A percentile compares a stretch with the other conserved stretches of the same genome.
phyloP scores from a whole-genome alignment of 1,284 basidiomycete genomes.

The Ceratobasidium sp. region DNA sequence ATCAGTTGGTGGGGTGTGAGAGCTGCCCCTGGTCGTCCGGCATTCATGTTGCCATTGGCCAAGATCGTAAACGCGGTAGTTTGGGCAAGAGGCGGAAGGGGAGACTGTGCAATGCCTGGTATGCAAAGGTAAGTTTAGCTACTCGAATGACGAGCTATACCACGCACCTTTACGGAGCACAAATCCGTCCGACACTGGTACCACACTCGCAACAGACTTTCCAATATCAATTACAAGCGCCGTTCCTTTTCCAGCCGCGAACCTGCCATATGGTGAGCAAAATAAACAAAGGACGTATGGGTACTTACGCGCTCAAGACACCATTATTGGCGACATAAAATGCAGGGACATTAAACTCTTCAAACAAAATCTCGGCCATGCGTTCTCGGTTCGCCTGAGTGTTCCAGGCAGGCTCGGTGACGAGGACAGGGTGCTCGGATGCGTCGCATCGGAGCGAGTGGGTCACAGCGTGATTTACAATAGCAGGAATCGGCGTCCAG shows the following conservation, averaged over 20 bases:
- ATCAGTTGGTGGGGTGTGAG: slow-evolving; percentile 88
- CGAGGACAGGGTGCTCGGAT: slow-evolving; percentile 87
- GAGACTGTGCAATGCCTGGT: slow-evolving; percentile 71
- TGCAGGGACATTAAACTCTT: slow-evolving; percentile 92
- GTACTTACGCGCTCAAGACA: slow-evolving; percentile 88
- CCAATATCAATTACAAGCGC: slow-evolving; percentile 96
- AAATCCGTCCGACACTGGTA: slow-evolving; percentile 97
- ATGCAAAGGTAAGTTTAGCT: neutral
- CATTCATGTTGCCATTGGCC: slow-evolving; percentile 48
- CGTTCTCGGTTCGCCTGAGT: slow-evolving; percentile 86
- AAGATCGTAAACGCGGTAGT: slow-evolving; percentile 74
- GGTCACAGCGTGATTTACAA: slow-evolving; percentile 77
- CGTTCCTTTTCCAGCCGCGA: slow-evolving; percentile 92
- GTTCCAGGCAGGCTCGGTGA: slow-evolving; percentile 98
- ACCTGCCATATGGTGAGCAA: slow-evolving; percentile 57
- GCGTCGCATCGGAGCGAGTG: slow-evolving; percentile 76
- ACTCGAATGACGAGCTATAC: neutral
- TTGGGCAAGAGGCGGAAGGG: slow-evolving; percentile 77
- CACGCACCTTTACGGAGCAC: slow-evolving; percentile 89
- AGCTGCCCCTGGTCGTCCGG: slow-evolving; percentile 61
- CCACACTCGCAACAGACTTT: slow-evolving; percentile 85
- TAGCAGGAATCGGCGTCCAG: slow-evolving; percentile 73
- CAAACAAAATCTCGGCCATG: slow-evolving; percentile 97
- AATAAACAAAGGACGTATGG: slow-evolving; percentile 15
- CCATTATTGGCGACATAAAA: slow-evolving; percentile 97